Evolutionary conservation across 768 basidiomycete genomes (phyloP).

Genomic region (Boletus reticulatus): DNA sequence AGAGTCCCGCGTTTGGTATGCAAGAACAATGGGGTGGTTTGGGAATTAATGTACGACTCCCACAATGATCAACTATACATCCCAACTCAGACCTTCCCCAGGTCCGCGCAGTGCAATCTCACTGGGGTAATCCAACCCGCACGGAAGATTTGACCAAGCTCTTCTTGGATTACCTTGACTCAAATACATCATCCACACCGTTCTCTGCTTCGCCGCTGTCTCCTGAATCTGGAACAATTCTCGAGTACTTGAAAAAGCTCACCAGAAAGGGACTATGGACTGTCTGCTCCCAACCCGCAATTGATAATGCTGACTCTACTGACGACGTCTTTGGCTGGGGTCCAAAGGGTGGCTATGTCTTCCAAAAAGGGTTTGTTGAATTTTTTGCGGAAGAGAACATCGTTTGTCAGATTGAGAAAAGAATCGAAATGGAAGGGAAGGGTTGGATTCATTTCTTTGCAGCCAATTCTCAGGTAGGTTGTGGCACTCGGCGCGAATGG

Average conservation of each 20-base stretch:
- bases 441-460: slow-evolving; percentile 87
- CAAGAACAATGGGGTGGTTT: slow-evolving; percentile 77
- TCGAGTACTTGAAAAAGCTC: slow-evolving; percentile 71
- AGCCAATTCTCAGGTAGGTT: slow-evolving; percentile 65
- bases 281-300: slow-evolving; percentile 92
- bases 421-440: slow-evolving; percentile 49
- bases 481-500: background rate
- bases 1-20: slow-evolving; percentile 92
- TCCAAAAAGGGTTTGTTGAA: slow-evolving; percentile 97
- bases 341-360: slow-evolving; percentile 88
- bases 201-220: slow-evolving; percentile 85
- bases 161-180: slow-evolving; percentile 79
- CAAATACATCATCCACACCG: slow-evolving; percentile 73
- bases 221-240: slow-evolving; percentile 77
- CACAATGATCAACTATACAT: background rate
- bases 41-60: slow-evolving; percentile 48
- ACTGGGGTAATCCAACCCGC: slow-evolving; percentile 72
- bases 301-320: slow-evolving; percentile 73
- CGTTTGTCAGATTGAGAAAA: slow-evolving; percentile 57
- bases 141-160: slow-evolving; percentile 70
- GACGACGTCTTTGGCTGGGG: slow-evolving; percentile 92
- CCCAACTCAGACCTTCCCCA: slow-evolving; percentile 26
- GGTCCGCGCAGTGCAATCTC: slow-evolving; percentile 58
- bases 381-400: slow-evolving; percentile 77
- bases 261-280: slow-evolving; percentile 91